These are phyloP conservation scores for Ascomycota sp. DNA, from an alignment of 2,329 filamentous ascomycete genomes.

Conservation along the genomic window DNA sequence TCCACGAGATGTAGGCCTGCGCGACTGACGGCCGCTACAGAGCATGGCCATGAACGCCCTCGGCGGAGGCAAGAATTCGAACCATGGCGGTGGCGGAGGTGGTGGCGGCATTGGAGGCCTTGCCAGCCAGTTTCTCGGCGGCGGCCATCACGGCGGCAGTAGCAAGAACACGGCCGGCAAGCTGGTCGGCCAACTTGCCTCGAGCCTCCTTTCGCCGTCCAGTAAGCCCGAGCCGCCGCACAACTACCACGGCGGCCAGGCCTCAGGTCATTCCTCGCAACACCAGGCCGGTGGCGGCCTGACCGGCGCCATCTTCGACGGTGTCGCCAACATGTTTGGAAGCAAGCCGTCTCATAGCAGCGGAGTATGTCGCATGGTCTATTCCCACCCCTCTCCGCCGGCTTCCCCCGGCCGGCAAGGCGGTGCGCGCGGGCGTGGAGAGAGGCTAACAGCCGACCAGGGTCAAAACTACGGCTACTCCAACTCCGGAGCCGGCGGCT, in stretches of 20 bases:
- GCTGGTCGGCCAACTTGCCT: constrained; percentile 35
- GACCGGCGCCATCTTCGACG: constrained; percentile 32
- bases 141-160: constrained; percentile 10
- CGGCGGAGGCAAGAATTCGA: constrained; percentile 23
- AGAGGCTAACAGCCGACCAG: constrained; percentile 12
- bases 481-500: constrained; percentile 28
- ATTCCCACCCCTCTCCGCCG: too few relatives aligned
- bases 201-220: constrained; percentile 28
- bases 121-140: constrained; percentile 22
- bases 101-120: constrained; percentile 7
- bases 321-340: constrained; percentile 32
- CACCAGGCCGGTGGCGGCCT: constrained; percentile 28
- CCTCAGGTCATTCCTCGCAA: constrained; percentile 12
- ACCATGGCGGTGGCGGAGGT: constrained; percentile 6
- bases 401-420: too few relatives aligned
- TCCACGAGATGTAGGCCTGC: neutral
- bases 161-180: constrained; percentile 26
- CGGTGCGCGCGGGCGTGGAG: too few relatives aligned
- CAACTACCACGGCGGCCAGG: constrained; percentile 28
- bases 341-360: constrained; percentile 18
- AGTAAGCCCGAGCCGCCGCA: constrained; percentile 24
- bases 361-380: constrained; percentile 8
- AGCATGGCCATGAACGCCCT: constrained; percentile 40
- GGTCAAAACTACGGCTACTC: constrained; percentile 44
- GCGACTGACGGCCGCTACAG: constrained; percentile 14